phyloP scores from a whole-genome alignment of 1,284 basidiomycete genomes.

The Cutaneotrichosporon cutaneum region DNA sequence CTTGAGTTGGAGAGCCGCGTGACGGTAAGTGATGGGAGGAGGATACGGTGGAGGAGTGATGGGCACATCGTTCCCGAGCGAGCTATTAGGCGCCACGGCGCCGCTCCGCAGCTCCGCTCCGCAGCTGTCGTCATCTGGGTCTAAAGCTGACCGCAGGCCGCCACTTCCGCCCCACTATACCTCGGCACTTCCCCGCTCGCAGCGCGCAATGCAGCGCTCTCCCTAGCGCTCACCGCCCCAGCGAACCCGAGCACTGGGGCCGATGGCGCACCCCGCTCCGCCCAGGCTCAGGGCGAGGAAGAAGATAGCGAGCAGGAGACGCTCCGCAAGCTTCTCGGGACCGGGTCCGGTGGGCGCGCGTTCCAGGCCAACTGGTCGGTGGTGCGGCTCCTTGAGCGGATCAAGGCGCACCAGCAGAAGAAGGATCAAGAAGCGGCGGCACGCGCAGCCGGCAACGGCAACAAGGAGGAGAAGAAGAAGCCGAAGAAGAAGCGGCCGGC shows the following conservation, averaged over 20 bases:
- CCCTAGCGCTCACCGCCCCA: conserved; percentile 47
- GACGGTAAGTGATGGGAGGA: conserved; percentile 37
- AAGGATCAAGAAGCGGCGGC: conserved; percentile 22
- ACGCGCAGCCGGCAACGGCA: conserved; percentile 20
- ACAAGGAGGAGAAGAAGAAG: conserved; percentile 19
- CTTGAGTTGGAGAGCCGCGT: conserved; percentile 53
- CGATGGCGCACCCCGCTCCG: conserved; percentile 37
- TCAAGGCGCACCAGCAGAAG: conserved; percentile 23
- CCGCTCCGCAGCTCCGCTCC: too few relatives aligned
- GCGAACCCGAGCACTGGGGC: conserved; percentile 41
- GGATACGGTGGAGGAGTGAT: too few relatives aligned
- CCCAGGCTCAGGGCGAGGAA: conserved; percentile 15
- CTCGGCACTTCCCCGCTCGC: conserved; percentile 52
- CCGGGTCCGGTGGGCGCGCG: conserved; percentile 31
- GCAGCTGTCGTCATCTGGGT: background rate
- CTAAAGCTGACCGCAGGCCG: conserved; percentile 37
- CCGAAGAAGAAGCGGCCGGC: conserved; percentile 21
- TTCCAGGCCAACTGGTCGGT: conserved; percentile 47
- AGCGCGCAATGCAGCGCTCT: conserved; percentile 50
- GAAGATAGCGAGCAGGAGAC: conserved; percentile 34
- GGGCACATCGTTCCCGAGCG: too few relatives aligned
- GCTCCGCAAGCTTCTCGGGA: conserved; percentile 39
- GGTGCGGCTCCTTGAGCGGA: conserved; percentile 37
- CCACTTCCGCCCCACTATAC: conserved; percentile 52
- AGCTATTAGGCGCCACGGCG: too few relatives aligned